Conservation (phyloP, 2,329 filamentous ascomycete genomes). For the Botrytis aclada region DNA sequence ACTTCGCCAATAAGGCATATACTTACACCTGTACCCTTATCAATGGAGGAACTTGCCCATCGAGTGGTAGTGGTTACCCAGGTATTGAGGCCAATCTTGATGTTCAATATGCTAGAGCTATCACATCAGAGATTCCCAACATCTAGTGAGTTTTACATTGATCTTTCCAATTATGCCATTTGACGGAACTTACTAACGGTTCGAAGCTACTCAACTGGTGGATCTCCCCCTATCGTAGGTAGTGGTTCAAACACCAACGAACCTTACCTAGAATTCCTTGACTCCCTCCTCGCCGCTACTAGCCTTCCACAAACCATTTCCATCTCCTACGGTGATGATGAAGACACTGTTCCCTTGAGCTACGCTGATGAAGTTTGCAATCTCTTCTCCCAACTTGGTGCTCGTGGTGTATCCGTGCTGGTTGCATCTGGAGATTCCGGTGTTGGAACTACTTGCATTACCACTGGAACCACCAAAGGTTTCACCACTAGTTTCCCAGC, state of each 20-base stretch:
- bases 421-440: conserved; percentile 50
- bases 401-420: conserved; percentile 48
- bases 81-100: conserved; percentile 57
- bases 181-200: not conserved
- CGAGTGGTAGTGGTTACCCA: conserved; percentile 22
- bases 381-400: conserved; percentile 52
- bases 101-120: conserved; percentile 53
- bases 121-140: conserved; percentile 53
- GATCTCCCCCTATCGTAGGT: conserved; percentile 51
- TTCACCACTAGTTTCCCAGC: conserved; percentile 50
- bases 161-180: not conserved
- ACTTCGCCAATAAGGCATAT: conserved; percentile 28
- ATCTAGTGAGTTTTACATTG: conserved; percentile 37
- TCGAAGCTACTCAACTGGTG: conserved; percentile 50
- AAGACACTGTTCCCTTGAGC: conserved; percentile 49
- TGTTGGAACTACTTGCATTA: conserved; percentile 38
- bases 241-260: conserved; percentile 57
- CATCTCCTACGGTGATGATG: conserved; percentile 55
- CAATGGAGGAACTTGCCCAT: conserved; percentile 37
- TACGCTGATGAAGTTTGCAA: conserved; percentile 53
- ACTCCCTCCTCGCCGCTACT: conserved; percentile 52
- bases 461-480: conserved; percentile 39
- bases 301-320: conserved; percentile 58
- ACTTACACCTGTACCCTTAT: conserved; percentile 38
- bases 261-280: conserved; percentile 63